Evolutionary conservation across 2,329 filamentous ascomycete genomes (phyloP), one percentile per base, ranked within the genome.

Genomic region (Colletotrichum tofieldiae): DNA sequence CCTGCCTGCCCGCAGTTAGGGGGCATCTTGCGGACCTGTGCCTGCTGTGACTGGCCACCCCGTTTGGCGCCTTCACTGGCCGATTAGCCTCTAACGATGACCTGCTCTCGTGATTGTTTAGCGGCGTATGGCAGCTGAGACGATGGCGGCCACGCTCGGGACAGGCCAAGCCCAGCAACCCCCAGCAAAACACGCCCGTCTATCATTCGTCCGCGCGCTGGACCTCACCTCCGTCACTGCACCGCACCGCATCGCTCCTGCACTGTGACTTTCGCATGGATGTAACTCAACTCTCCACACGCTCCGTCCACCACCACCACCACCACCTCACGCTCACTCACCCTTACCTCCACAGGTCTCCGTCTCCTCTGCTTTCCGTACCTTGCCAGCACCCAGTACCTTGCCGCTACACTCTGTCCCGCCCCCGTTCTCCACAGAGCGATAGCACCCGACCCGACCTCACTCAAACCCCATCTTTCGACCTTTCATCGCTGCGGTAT

Each of bases 61-160:
- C 59, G 54, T 70, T 72, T 65, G 70, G 70, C 70, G 70, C 70
- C 70, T 70, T 65, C 56, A 43, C 59, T 70, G 66, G 45, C 51
- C 29, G 37, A 3, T 67, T 65, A 72, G 70, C 59, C 66, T 72
- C 66, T 54, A 45, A 70, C 66, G 51, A 69, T 70, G 66, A 72
- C 65, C 54, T 70, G 70, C 66, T 65, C 70, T 70, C 67, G 70
- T 72, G 70, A 72, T 72, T 72, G 55, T 70, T 60, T 72, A 72
- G 70, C 60, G 66, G 66, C 32, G 29, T 71, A 47, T 66, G 59
- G 39, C 62, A 41, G 54, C 63, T 56, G 63, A 37, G 32, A 56
- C 49, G 67, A 67, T 55, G 62, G 56, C 62, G 63, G 63, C 37
- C 67, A 70, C 66, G 70, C 70, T 72, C 54, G 66, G 60, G 47